Evolutionary conservation across 805 yeast species (phyloP), one percentile per base, ranked within the genome.

Genomic region (Myxozyma neglecta): DNA sequence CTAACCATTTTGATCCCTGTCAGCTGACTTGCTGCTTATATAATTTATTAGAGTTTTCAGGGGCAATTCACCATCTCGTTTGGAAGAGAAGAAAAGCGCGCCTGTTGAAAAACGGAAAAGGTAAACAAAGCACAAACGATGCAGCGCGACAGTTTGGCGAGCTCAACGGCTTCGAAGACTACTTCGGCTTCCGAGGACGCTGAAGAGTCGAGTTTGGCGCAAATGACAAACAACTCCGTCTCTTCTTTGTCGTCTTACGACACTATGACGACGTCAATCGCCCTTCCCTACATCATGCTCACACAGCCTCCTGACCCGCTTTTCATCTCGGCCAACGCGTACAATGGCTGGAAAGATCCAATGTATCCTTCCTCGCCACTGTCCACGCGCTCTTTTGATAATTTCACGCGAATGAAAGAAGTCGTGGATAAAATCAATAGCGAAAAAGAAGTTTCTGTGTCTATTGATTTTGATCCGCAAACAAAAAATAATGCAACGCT

Each of bases 261-360:
- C 24, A 42, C 53, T 20, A 58, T 64, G 66, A 58, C 68, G 7
- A 34, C 48, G 29, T 39, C 70, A 18, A 54, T 68, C 40, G 42
- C 66, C 14, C 37, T 68, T 43, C 70, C 70, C 16, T 68, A 68
- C 40, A 45, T 54, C 39, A 18, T 50, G n/a, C 54, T 65, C 20
- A 18, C 52, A 3, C 69, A 63, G 59, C 70, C 70, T 14, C 64
- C 60, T 14, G 56, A 61, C 10, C 36, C 50, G 20, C 43, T 68
- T 29, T 68, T 51, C 40, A n/a, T 44, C 37, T 54, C 65, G 10
- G 34, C 39, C 2, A 51, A 68, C 40, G 69, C 63, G 11, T 60
- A 35, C 54, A 39, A 7, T 14, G 42, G 35, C 34, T 68, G 70
- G 70, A 68, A 65, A 24, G 57, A 66, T 35, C 69, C 70, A 13